Evolutionary conservation across 345 rosid genomes (phyloP).

Genomic region (Populus nigra): DNA sequence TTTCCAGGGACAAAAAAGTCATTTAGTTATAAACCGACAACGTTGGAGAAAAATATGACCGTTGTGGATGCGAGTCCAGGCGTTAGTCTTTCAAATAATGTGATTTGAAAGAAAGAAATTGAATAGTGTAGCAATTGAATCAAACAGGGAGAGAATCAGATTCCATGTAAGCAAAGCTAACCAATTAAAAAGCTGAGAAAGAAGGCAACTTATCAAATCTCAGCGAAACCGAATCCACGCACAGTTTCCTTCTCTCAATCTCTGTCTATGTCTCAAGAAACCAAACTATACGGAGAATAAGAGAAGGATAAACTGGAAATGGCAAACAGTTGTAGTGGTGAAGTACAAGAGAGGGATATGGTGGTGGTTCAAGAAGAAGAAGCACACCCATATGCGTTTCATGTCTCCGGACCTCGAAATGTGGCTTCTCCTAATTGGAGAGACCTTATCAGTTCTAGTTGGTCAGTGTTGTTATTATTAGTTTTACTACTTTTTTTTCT

Average conservation of each 20-base stretch:
- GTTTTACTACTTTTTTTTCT: not conserved
- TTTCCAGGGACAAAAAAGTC: not conserved
- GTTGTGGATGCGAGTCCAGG: not conserved
- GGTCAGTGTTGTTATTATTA: constrained; percentile 41
- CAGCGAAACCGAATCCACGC: not conserved
- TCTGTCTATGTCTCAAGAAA: not conserved
- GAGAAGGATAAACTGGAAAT: not conserved
- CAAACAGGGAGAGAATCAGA: not conserved
- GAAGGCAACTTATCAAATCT: not conserved
- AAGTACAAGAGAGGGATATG: not conserved
- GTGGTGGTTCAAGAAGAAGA: constrained; percentile 34
- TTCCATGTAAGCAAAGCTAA: not conserved
- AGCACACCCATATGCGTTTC: constrained; percentile 88
- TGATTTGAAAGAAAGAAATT: not conserved
- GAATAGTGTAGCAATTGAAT: not conserved
- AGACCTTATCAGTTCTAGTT: constrained; percentile 89
- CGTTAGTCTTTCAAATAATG: not conserved
- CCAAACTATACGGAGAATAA: not conserved
- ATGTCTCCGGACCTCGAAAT: constrained; percentile 90
- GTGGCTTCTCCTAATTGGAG: constrained; percentile 87
- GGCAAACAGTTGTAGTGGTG: not conserved
- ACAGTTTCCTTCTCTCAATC: not conserved
- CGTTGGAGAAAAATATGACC: not conserved
- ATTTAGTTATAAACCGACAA: not conserved
- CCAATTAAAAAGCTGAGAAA: not conserved